Evolutionary conservation across 2,329 filamentous ascomycete species (phyloP).

Genomic region (Aureobasidium melanogenum): DNA sequence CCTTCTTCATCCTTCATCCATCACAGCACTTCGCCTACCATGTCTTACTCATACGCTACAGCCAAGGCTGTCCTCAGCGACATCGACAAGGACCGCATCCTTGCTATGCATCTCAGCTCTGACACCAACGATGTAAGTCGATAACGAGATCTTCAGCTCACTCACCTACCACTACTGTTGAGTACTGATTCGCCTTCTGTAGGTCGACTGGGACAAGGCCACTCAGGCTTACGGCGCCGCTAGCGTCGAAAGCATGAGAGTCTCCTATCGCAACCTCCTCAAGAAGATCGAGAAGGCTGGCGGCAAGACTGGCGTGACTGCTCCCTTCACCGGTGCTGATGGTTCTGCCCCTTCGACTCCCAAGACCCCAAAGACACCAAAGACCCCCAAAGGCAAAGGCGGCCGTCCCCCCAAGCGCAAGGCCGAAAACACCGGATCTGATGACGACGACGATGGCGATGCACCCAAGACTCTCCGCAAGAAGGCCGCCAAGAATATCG

Average conservation of each 20-base stretch:
- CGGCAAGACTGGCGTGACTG: constrained; percentile 11
- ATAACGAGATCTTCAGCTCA: background rate
- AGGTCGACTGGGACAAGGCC: constrained; percentile 24
- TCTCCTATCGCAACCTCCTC: constrained; percentile 15
- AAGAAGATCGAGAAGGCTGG: constrained; percentile 24
- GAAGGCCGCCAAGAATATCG: constrained; percentile 4
- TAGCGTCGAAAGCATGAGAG: constrained; percentile 21
- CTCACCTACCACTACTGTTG: background rate
- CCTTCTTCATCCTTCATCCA: background rate
- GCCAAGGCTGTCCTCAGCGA: constrained; percentile 20
- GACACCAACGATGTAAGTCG: constrained; percentile 11
- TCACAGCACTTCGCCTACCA: constrained; percentile 1
- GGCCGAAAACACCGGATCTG: background rate
- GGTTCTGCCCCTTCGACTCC: background rate
- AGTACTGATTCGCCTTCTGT: background rate
- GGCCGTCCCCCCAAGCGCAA: constrained; percentile 11
- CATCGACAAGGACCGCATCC: constrained; percentile 23
- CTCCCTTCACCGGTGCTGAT: background rate
- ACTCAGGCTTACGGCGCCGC: constrained; percentile 20
- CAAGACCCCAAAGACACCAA: constrained; percentile 6
- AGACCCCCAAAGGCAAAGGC: constrained; percentile 5
- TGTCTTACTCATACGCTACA: constrained; percentile 21
- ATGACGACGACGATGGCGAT: background rate
- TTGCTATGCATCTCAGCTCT: constrained; percentile 20
- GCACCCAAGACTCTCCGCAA: background rate